Evolutionary conservation across 805 yeast species (phyloP), one percentile per base, ranked within the genome.

Genomic region (Yarrowia alimentaria): DNA sequence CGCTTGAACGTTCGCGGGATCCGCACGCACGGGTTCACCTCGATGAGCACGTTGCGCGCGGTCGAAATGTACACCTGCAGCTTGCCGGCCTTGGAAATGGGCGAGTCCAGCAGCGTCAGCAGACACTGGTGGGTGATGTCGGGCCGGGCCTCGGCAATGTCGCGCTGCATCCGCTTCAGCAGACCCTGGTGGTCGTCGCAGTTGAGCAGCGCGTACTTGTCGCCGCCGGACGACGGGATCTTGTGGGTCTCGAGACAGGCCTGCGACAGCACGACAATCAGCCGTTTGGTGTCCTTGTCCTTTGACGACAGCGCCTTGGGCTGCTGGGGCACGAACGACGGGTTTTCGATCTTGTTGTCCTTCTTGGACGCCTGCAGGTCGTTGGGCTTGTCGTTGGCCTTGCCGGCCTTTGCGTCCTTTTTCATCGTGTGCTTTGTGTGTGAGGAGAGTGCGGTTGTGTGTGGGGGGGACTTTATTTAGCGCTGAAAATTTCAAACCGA

Each of bases 181-280:
- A 91, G 73, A 12, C 97, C 97, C 71, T 93, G 99, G 67, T 93
- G 99, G 66, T 93, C 99, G 67, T 93, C 99, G 74, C 99, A 93
- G 72, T 93, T 93, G 62, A 93, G 75, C 55, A 93, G 71, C 0
- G 95, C 97, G 64, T 83, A 93, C 67, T 93, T 88, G 64, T 93
- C 98, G 47, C 91, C 94, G 12, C 88, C 86, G 16, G 82, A 79
- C 38, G 87, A 82, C 8, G 61, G 57, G 66, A 91, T 81, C 67
- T 87, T 90, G 67, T 90, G 94, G 6, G 98, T 90, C 63, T 93
- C 99, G 53, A 93, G 73, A 60, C 97, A 90, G 12, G 99, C 99
- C 63, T 89, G 95, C 12, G 96, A 81, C 35, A 93, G 75, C n/a
- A 93, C 99, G 16, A 93, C 99, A 53, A 93, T 80, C 60, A 93